Percentiles rank a stretch among this genome's conserved stretches.
Conservation (phyloP, 768 basidiomycete genomes). For the Collybia sordida region DNA sequence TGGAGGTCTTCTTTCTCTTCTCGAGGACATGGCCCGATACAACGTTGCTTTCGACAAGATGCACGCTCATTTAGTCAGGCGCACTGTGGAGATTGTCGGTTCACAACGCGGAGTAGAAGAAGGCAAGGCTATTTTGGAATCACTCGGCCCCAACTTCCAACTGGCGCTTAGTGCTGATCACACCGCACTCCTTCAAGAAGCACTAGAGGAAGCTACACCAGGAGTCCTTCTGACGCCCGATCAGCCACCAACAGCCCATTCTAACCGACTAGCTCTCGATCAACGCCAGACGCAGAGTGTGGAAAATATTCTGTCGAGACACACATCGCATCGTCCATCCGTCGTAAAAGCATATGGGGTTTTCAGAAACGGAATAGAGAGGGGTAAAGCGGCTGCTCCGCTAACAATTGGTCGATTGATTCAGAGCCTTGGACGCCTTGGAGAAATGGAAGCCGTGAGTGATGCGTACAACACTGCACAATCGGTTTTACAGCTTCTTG, state of each 20-base stretch:
- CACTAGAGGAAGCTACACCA: conserved; percentile 10
- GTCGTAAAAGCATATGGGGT: conserved; percentile 44
- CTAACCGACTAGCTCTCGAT: conserved; percentile 8
- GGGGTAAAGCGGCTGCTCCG: conserved; percentile 50
- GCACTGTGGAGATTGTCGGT: conserved; percentile 24
- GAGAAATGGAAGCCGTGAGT: conserved; percentile 59
- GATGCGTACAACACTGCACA: conserved; percentile 73
- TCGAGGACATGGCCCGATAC: conserved; percentile 37
- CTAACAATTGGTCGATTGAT: conserved; percentile 62
- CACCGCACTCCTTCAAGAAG: conserved; percentile 18
- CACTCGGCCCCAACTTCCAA: conserved; percentile 31
- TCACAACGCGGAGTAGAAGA: conserved; percentile 21
- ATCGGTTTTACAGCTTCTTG: conserved; percentile 46
- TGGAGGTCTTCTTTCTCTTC: conserved; percentile 38
- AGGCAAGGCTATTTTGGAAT: conserved; percentile 22
- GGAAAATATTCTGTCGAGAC: background rate
- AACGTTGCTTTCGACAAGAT: conserved; percentile 29
- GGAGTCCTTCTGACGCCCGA: conserved; percentile 8
- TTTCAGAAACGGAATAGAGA: conserved; percentile 44
- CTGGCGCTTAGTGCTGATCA: conserved; percentile 18
- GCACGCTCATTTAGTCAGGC: conserved; percentile 19
- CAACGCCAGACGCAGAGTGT: conserved; percentile 2
- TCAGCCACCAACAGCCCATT: conserved; percentile 3
- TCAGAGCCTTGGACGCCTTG: conserved; percentile 62
- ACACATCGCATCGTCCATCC: conserved; percentile 18